Evolutionary conservation across 225 moss, liverwort and hornwort genomes (phyloP), one percentile per base, ranked within the genome.

Genomic region (Physcomitrellopsis africana): DNA sequence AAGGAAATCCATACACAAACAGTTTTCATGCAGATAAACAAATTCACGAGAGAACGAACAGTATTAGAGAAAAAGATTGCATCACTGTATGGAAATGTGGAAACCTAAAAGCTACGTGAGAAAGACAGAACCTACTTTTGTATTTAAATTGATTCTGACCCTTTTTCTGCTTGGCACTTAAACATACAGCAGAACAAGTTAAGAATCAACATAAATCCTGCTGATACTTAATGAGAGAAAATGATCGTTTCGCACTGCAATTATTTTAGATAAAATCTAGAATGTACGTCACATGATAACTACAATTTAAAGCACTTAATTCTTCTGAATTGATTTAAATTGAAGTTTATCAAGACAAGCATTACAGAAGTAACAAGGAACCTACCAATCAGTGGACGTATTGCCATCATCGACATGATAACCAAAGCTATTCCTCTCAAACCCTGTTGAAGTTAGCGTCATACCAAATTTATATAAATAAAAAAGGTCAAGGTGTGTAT

Each of bases 341-440:
- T 12, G 5, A 48, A 37, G 9, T 65, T 32, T 15, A 18, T 43
- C 26, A 56, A 64, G 8, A 47, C 24, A 60, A 1, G 18, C 51
- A 48, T 66, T 42, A 72, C 51, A 72, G 49, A 18, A 27, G 23
- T 77, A 24, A 65, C 27, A 53, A 74, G 57, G 63, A 64, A 75
- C 75, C 60, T 70, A 82, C 82, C 82, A 49, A 59, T 59, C 70
- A 66, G 51, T 75, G 70, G 79, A 78, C 51, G 82, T 70, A 59
- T 79, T 82, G 70, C 75, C 78, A 67, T 78, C 65, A 65, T 82
- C 82, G 52, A 78, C 82, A 71, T 79, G 78, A 65, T 79, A 82
- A 58, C 82, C 82, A 54, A 70, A 82, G 74, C 78, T 82, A 57
- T 79, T 74, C 46, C 66, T 69, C 74, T 79, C 78, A 44, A 82